phyloP scores from a whole-genome alignment of 768 basidiomycete genomes.

The Amanita exitialis region DNA sequence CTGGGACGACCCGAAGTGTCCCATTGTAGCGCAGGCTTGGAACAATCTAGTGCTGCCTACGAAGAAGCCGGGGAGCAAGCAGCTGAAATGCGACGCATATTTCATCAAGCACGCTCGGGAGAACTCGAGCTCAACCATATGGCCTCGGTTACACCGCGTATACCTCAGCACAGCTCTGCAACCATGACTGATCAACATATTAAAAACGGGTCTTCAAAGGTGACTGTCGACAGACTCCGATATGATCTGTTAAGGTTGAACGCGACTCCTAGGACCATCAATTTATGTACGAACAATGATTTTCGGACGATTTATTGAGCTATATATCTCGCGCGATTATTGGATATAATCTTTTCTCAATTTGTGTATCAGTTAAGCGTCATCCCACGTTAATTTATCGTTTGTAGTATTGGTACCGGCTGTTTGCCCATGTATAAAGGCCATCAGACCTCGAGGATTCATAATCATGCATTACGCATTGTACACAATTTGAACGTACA shows the following conservation, averaged over 20 bases:
- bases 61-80: slow-evolving; percentile 80
- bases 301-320: not conserved
- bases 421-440: not conserved
- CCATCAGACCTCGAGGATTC: not conserved
- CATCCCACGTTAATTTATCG: not conserved
- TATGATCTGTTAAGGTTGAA: not conserved
- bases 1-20: slow-evolving; percentile 76
- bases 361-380: slow-evolving; percentile 4
- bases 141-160: slow-evolving; percentile 28
- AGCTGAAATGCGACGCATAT: slow-evolving; percentile 49
- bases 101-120: slow-evolving; percentile 30
- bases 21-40: slow-evolving; percentile 76
- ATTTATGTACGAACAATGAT: not conserved
- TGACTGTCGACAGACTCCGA: slow-evolving; percentile 8
- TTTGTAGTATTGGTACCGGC: slow-evolving; percentile 2
- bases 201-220: slow-evolving; percentile 17
- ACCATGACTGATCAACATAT: slow-evolving; percentile 21
- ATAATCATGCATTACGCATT: not conserved
- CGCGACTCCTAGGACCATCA: not conserved
- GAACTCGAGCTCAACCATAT: slow-evolving; percentile 40
- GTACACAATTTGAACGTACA: not conserved
- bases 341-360: not conserved
- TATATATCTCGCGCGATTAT: not conserved
- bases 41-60: slow-evolving; percentile 84
- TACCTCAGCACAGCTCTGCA: slow-evolving; percentile 17